A percentile compares a stretch with the other conserved stretches of the same genome.
These are phyloP conservation scores for Tuber magnatum DNA, from an alignment of 495 filamentous ascomycete genomes.

Conservation along the genomic window DNA sequence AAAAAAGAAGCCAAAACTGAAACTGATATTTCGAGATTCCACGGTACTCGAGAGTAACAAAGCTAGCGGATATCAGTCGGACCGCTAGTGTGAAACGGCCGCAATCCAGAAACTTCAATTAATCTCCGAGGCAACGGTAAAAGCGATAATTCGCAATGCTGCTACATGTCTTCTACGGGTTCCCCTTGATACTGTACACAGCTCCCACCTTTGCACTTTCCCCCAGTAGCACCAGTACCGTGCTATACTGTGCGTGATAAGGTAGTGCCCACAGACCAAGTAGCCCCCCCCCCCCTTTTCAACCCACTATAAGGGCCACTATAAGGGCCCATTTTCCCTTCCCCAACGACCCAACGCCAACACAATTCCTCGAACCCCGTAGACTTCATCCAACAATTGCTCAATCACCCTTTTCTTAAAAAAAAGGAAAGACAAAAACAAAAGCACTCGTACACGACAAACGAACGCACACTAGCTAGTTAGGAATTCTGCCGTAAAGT, in stretches of 20 bases:
- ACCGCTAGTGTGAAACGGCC: neutral
- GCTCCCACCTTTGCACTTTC: neutral
- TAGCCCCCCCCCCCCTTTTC: neutral
- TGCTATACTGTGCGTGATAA: neutral
- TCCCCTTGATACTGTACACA: neutral
- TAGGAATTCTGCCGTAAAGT: neutral
- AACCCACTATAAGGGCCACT: neutral
- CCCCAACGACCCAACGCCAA: neutral
- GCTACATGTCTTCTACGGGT: neutral
- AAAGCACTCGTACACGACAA: neutral
- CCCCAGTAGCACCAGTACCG: neutral
- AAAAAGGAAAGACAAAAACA: neutral
- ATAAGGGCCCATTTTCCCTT: neutral
- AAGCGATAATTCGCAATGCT: neutral
- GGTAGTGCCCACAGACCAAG: neutral
- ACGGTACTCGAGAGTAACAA: neutral
- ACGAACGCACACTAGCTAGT: neutral
- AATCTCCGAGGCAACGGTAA: neutral
- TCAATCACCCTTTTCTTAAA: neutral
- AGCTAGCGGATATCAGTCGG: too few species aligned
- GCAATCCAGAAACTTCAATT: neutral
- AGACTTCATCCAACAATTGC: neutral
- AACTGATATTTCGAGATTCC: neutral
- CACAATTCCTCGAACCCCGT: neutral
- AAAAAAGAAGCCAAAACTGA: neutral